A percentile compares a stretch with the other conserved stretches of the same genome.
These are phyloP conservation scores for Seiridium unicorne DNA, from an alignment of 2,329 filamentous ascomycete genomes.

Conservation along the genomic window DNA sequence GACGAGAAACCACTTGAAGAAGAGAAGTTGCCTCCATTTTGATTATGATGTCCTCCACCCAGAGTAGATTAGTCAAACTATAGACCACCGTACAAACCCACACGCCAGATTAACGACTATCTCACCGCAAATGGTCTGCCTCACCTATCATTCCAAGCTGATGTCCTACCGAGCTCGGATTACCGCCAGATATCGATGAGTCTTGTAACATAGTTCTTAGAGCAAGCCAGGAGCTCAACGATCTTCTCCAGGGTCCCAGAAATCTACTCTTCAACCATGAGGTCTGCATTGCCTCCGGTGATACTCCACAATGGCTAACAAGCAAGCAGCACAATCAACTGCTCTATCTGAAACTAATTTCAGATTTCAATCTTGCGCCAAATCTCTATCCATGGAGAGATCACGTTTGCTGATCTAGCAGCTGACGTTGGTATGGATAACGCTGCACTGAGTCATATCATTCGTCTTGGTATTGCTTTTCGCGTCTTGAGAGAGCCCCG, in stretches of 20 bases:
- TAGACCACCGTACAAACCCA: background rate
- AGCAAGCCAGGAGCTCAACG: background rate
- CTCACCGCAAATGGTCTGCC: background rate
- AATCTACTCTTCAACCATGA: background rate
- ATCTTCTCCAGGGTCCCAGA: background rate
- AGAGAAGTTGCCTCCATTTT: background rate
- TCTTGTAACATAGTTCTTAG: background rate
- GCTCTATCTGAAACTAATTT: background rate
- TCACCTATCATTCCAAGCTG: background rate
- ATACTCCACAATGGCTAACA: too few relatives aligned
- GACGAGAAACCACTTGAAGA: background rate
- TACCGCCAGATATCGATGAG: background rate
- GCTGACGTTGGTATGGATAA: background rate
- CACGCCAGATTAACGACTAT: background rate
- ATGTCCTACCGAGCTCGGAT: background rate
- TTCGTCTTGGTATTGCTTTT: background rate
- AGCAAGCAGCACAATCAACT: background rate
- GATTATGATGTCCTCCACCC: background rate
- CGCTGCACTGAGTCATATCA: background rate
- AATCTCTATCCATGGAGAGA: background rate
- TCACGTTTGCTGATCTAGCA: background rate
- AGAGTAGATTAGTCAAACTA: background rate
- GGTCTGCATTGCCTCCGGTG: background rate
- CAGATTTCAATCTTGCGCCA: background rate
- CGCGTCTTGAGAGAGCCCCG: background rate